Base-by-base conservation (phyloP, 169 alveolate genomes). In the Theileria sp. region DNA sequence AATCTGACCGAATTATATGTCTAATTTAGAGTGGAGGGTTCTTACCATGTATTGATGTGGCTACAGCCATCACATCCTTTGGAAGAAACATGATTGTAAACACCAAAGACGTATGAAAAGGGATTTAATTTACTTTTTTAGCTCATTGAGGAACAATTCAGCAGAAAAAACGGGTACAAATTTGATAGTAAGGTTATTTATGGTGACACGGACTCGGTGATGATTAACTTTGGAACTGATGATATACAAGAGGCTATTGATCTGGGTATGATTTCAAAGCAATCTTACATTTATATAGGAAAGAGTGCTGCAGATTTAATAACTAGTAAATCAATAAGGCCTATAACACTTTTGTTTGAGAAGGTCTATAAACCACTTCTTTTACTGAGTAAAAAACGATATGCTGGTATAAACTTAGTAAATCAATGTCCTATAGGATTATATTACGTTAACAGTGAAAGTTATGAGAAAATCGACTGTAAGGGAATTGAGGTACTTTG, bases 131-230 rank as follows among this genome's bases (percentile, higher is more conserved):
- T 44, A 44, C 17, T 4, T 44, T 44, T 44, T 26, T 23, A 66
- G 77, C 79, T 84, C 15, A 96, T 97, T 0, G 93, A 92, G 26
- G 85, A 87, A 23, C 88, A 92, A 62, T 97, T 92, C 85, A 92
- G 85, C 38, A 92, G 71, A 56, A 81, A 80, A 65, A 97, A 97
- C 89, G 99, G 99, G 62, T 97, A 93, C 89, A 86, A 90, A 32
- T 79, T 79, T 80, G 97, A 98, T 85, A 95, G 99, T 3, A 83
- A 91, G 28, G 99, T 97, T 34, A 94, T 97, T 19, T 98, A 98
- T 87, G 99, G 99, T 12, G 99, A 98, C 87, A 98, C 99, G 17
- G 99, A 98, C 88, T 97, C 99, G n/a, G 99, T 98, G 7, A 97
- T 98, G 99, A 97, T 98, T 61, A 94, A 96, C 83, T 98, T 98